These are phyloP conservation scores for Fusarium heterosporum DNA, from an alignment of 2,329 filamentous ascomycete species.

Conservation along the genomic window DNA sequence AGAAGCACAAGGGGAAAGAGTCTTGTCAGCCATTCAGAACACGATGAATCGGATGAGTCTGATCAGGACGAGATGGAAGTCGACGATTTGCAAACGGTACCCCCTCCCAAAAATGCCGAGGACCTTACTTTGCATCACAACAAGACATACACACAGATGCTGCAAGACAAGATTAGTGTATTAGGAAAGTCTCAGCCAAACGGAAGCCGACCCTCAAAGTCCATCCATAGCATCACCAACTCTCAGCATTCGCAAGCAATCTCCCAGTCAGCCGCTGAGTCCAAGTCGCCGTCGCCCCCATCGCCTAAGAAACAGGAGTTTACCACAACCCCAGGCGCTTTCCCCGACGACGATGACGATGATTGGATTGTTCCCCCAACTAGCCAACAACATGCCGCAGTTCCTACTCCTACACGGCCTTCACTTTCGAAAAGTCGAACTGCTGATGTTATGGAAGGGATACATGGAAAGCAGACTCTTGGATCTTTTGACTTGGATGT, in stretches of 20 bases:
- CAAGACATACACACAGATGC: conserved; percentile 91
- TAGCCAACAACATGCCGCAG: conserved; percentile 46
- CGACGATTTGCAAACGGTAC: conserved; percentile 57
- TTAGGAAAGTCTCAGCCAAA: conserved; percentile 69
- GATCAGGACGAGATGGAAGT: conserved; percentile 66
- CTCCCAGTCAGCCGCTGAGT: conserved; percentile 47
- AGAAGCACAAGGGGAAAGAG: conserved; percentile 80
- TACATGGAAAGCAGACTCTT: conserved; percentile 61
- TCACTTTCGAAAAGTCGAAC: conserved; percentile 70
- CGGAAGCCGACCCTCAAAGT: conserved; percentile 61
- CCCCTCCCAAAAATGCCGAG: conserved; percentile 58
- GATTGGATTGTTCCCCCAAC: conserved; percentile 72
- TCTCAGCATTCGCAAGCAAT: conserved; percentile 46
- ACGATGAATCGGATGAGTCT: conserved; percentile 58
- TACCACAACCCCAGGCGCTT: conserved; percentile 68
- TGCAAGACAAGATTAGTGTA: conserved; percentile 92
- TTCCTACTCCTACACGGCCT: conserved; percentile 56
- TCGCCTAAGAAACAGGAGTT: conserved; percentile 48
- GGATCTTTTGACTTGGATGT: conserved; percentile 54
- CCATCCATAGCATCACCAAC: conserved; percentile 55
- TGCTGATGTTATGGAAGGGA: conserved; percentile 70
- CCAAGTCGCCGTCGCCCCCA: conserved; percentile 47
- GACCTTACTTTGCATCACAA: conserved; percentile 66
- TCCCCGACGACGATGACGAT: conserved; percentile 66
- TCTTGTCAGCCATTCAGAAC: conserved; percentile 64